A percentile compares a stretch with the other conserved stretches of the same genome.
These are phyloP conservation scores for Xylaria sp. DNA, from an alignment of 2,329 filamentous ascomycete genomes.

Conservation along the genomic window DNA sequence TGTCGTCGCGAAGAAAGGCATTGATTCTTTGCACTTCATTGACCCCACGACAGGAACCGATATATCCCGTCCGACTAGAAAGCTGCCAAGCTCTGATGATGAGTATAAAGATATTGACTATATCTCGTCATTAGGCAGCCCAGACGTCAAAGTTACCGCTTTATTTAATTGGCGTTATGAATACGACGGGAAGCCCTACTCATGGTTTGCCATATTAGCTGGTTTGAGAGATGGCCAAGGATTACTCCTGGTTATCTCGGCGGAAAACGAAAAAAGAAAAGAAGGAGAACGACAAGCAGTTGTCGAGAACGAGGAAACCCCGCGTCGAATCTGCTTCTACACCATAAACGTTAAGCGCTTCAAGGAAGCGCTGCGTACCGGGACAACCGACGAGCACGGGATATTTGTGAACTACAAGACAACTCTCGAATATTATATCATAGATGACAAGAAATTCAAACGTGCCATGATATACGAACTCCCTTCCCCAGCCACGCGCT, in stretches of 20 bases:
- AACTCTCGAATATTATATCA: conserved; percentile 60
- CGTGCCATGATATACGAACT: conserved; percentile 54
- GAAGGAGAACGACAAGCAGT: too few relatives aligned
- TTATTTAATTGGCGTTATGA: conserved; percentile 69
- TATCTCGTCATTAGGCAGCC: conserved; percentile 61
- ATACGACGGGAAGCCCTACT: conserved; percentile 62
- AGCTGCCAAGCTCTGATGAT: conserved; percentile 39
- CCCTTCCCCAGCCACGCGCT: conserved; percentile 57
- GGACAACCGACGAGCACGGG: conserved; percentile 60
- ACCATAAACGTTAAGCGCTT: conserved; percentile 54
- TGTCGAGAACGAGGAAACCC: conserved; percentile 33
- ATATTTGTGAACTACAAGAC: conserved; percentile 61
- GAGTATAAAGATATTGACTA: conserved; percentile 46
- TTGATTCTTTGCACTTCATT: conserved; percentile 60
- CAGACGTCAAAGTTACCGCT: conserved; percentile 63
- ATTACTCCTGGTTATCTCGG: conserved; percentile 61
- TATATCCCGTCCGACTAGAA: conserved; percentile 51
- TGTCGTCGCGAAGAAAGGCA: conserved; percentile 51
- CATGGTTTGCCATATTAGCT: conserved; percentile 67
- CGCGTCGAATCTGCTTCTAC: conserved; percentile 55
- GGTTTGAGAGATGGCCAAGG: conserved; percentile 47
- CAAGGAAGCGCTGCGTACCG: conserved; percentile 58
- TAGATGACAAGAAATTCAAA: conserved; percentile 62
- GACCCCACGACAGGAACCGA: conserved; percentile 60
- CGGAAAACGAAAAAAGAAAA: conserved; percentile 43